phyloP scores from a whole-genome alignment of 805 yeast genomes.

The Yarrowia sp. region DNA sequence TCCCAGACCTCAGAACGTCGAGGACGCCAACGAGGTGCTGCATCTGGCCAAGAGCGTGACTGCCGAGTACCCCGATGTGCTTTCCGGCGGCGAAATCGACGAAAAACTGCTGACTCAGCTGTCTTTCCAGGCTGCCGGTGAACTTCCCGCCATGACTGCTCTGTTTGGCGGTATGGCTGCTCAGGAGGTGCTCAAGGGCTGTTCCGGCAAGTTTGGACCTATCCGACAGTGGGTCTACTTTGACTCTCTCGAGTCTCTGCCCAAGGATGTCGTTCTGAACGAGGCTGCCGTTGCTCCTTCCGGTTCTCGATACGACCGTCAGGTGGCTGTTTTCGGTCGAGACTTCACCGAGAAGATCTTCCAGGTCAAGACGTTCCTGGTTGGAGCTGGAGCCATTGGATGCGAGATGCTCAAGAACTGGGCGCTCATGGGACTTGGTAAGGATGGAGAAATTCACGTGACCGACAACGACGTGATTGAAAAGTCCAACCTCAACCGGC shows the following conservation, averaged over 20 bases:
- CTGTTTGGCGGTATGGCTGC: slow-evolving; percentile 93
- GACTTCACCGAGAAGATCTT: slow-evolving; percentile 70
- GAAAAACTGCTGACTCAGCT: slow-evolving; percentile 66
- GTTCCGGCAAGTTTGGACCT: slow-evolving; percentile 94
- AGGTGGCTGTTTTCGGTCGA: slow-evolving; percentile 89
- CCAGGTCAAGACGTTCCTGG: slow-evolving; percentile 80
- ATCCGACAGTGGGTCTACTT: slow-evolving; percentile 87
- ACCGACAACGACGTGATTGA: slow-evolving; percentile 96
- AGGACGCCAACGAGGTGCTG: slow-evolving; percentile 68
- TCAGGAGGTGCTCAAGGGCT: slow-evolving; percentile 93
- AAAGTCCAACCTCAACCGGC: slow-evolving; percentile 93
- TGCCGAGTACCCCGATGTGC: slow-evolving; percentile 54
- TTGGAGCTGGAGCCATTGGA: slow-evolving; percentile 98
- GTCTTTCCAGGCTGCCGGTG: slow-evolving; percentile 86
- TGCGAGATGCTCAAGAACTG: slow-evolving; percentile 98
- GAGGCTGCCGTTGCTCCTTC: slow-evolving; percentile 72
- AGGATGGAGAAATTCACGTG: slow-evolving; percentile 74
- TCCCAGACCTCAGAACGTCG: slow-evolving; percentile 74
- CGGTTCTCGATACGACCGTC: slow-evolving; percentile 86
- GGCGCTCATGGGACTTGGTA: slow-evolving; percentile 96
- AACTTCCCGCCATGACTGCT: slow-evolving; percentile 84
- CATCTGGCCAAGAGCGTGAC: slow-evolving; percentile 60
- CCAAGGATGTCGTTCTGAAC: slow-evolving; percentile 52
- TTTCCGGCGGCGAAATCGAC: slow-evolving; percentile 60
- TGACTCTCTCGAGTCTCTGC: slow-evolving; percentile 90